A percentile compares a stretch with the other conserved stretches of the same genome.
These are phyloP conservation scores for Colletotrichum eremochloae DNA, from an alignment of 2,329 filamentous ascomycete species.

Conservation along the genomic window DNA sequence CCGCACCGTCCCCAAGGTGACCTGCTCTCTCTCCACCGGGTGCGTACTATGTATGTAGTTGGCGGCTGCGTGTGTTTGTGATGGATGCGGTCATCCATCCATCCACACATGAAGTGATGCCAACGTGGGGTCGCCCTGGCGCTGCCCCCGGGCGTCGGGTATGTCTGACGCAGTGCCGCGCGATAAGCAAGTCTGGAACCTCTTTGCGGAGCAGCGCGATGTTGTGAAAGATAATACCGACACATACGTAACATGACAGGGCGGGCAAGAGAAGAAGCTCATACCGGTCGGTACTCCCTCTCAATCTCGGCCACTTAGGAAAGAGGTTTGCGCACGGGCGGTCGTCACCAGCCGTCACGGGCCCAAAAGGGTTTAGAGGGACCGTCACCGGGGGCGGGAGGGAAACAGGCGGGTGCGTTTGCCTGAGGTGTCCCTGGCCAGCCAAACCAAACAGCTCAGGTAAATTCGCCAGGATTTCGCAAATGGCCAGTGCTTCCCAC, in stretches of 20 bases:
- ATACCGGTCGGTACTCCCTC: no score
- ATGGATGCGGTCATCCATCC: neutral
- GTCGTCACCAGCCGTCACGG: constrained; percentile 31
- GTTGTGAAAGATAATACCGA: constrained; percentile 19
- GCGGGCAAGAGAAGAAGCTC: neutral
- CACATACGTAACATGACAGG: neutral
- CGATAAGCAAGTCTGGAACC: constrained; percentile 17
- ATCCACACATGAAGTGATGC: constrained; percentile 13
- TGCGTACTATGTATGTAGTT: neutral
- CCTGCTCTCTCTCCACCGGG: constrained; percentile 6
- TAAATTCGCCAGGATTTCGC: constrained; percentile 29
- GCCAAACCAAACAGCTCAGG: neutral
- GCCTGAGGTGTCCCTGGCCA: constrained; percentile 32
- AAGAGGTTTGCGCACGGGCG: constrained; percentile 13
- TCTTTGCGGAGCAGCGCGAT: constrained; percentile 21
- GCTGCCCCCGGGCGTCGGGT: constrained; percentile 16
- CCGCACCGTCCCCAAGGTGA: constrained; percentile 16
- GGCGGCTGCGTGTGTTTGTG: neutral
- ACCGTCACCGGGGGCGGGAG: neutral
- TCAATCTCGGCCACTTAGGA: neutral
- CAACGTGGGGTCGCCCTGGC: constrained; percentile 35
- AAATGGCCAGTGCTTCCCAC: constrained; percentile 31
- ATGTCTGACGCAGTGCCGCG: constrained; percentile 17
- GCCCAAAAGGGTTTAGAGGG: constrained; percentile 29
- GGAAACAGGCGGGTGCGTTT: constrained; percentile 32